These are phyloP conservation scores for Thielaviopsis punctulata DNA, from an alignment of 2,329 filamentous ascomycete genomes.

Conservation along the genomic window DNA sequence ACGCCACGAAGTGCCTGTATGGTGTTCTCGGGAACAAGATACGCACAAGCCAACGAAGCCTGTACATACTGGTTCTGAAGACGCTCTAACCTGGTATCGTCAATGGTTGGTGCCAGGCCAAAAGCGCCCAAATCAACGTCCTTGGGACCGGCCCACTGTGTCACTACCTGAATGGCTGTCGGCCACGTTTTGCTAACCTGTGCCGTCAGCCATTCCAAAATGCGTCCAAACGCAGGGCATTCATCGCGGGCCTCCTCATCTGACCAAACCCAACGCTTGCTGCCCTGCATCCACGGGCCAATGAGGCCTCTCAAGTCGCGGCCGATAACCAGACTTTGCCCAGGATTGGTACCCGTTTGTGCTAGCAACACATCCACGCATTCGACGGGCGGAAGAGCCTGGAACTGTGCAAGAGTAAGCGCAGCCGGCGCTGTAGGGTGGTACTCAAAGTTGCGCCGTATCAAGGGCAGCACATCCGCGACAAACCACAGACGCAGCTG, in stretches of 20 bases:
- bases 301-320: constrained; percentile 52
- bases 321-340: constrained; percentile 28
- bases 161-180: constrained; percentile 43
- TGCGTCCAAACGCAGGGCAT: constrained; percentile 49
- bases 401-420: constrained; percentile 45
- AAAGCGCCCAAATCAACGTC: constrained; percentile 52
- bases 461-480: constrained; percentile 49
- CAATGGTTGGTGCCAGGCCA: constrained; percentile 33
- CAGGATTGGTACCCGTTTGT: constrained; percentile 29
- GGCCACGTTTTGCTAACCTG: constrained; percentile 44
- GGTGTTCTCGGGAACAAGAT: constrained; percentile 44
- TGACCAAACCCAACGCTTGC: constrained; percentile 10
- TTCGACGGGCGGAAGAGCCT: constrained; percentile 37
- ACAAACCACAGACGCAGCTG: constrained; percentile 51
- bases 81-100: constrained; percentile 40
- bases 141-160: constrained; percentile 56
- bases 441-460: constrained; percentile 54
- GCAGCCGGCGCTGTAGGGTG: constrained; percentile 34
- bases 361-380: constrained; percentile 46
- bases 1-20: constrained; percentile 30
- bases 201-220: constrained; percentile 48
- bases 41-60: constrained; percentile 49
- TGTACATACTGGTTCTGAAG: constrained; percentile 49
- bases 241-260: constrained; percentile 17
- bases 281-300: constrained; percentile 51